Base-by-base conservation (phyloP, 441 rosid genomes). In the Isatis lusitanica region DNA sequence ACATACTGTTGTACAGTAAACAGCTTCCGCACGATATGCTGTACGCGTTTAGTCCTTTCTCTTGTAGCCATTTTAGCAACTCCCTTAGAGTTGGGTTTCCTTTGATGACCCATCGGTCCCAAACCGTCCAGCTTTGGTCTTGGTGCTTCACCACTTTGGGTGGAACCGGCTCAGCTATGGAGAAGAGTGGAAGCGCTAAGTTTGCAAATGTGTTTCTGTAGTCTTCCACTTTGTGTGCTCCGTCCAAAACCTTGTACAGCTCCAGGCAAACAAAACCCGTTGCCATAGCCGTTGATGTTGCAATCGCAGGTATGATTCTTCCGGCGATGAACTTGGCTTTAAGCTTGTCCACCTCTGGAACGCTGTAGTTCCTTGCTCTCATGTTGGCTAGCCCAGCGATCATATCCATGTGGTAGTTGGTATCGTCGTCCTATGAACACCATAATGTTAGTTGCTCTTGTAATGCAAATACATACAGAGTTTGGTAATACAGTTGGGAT, bases 261-360 rank as follows among this genome's bases (percentile, higher is more conserved):
- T 96, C 99, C 26, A 96, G 84, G 79, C 99, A 93, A 47, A 96
- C 98, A 2, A 93, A 87, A 50, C 99, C 99, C 0, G 99, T 93
- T 17, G 98, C 99, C 97, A 96, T 85, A 7, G 99, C 98, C 0
- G 98, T 96, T 51, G 97, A 81, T 6, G 99, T 96, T 38, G 98
- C 99, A 21, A 96, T 96, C 4, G 98, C 99, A 2, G 99, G 99
- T 50, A 96, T 92, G 77, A 93, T 93, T 80, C 99, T 89, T 72
- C 99, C 99, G 1, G 97, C 99, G 46, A 96, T 96, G 63, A 96
- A 91, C 81, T 96, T 96, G 61, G 99, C 99, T 70, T 96, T 96
- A 44, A 93, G 88, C 80, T 93, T 96, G 84, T 96, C 98, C 1
- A 96, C 97, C 77, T 96, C 99, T 0, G 97, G 97, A 66, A 96